Base-by-base conservation (phyloP, 108 stramenopile species). In the Cyclotella sp. region DNA sequence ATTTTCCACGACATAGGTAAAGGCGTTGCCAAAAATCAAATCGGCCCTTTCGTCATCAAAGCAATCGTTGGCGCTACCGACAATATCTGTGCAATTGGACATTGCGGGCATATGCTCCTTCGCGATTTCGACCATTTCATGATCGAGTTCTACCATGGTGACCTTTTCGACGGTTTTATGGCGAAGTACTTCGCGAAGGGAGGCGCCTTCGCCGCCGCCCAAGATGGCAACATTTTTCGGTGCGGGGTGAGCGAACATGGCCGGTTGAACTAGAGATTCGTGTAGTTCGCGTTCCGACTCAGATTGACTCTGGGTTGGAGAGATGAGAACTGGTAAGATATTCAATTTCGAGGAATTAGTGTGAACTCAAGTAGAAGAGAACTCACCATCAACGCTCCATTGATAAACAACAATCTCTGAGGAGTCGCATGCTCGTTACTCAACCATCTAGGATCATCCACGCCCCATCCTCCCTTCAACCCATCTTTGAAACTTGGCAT, bases 221-320 rank as follows among this genome's bases (percentile, higher is more conserved):
- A 95, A 82, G 73, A 96, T 93, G 64, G 76, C 88, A n/a, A 96
- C 95, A 44, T 65, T 72, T 57, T 88, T 93, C 9, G 97, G 96
- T 64, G 88, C 76, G 12, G 92, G 75, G 69, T 96, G 96, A 19
- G 90, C 69, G 59, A 98, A 88, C 93, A 98, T 94, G 34, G 92
- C 96, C 43, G 97, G 95, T 76, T 98, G 97, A 8, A 98, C 96
- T 24, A 98, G 84, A 15, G 89, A 63, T 78, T 98, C 97, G 79
- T 98, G 97, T 67, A 92, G 95, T 76, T 91, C 88, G 34, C 70
- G 75, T 57, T 91, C 92, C 49, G 83, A 73, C 44, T 71, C 63
- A 24, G 61, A 59, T n/a, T 78, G 83, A 44, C 68, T 82, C 76
- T 92, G 89, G 2, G n/a, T 22, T 39, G n/a, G 18, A 52, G 14